Conservation (phyloP, 2,329 filamentous ascomycete species). For the Aschersonia sp. region DNA sequence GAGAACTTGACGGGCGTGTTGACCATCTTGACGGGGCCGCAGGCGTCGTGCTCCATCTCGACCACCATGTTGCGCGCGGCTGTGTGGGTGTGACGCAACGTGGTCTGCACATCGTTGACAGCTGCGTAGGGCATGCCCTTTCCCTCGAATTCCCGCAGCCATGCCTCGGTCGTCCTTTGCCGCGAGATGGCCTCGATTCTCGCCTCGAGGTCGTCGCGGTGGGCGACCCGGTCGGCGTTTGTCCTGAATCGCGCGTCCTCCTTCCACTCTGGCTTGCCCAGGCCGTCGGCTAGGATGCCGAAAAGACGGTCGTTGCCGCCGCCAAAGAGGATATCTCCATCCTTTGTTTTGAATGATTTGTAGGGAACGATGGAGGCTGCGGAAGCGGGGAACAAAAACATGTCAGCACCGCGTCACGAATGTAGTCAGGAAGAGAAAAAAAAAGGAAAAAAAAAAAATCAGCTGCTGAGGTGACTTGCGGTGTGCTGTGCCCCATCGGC, state of each 20-base stretch:
- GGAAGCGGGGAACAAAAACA: no score
- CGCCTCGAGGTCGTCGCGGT: constrained; percentile 64
- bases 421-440: not conserved
- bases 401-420: not conserved
- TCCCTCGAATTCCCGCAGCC: constrained; percentile 78
- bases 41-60: constrained; percentile 68
- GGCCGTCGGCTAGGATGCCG: constrained; percentile 44
- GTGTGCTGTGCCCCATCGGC: constrained; percentile 92
- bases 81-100: constrained; percentile 75
- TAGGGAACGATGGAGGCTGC: constrained; percentile 94
- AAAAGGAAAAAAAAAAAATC: not conserved
- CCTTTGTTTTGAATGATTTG: constrained; percentile 62
- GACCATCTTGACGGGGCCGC: constrained; percentile 76
- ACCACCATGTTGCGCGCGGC: constrained; percentile 78
- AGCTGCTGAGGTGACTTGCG: constrained; percentile 36
- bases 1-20: constrained; percentile 95
- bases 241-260: constrained; percentile 42
- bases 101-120: constrained; percentile 80
- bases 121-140: constrained; percentile 84
- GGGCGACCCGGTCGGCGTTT: constrained; percentile 48
- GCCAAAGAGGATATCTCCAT: constrained; percentile 56
- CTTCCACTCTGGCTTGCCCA: constrained; percentile 45
- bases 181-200: constrained; percentile 64
- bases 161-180: constrained; percentile 71
- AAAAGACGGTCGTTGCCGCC: constrained; percentile 62